These are phyloP conservation scores for Ulota crispa DNA, from an alignment of 225 moss, liverwort and hornwort genomes.

Conservation along the genomic window DNA sequence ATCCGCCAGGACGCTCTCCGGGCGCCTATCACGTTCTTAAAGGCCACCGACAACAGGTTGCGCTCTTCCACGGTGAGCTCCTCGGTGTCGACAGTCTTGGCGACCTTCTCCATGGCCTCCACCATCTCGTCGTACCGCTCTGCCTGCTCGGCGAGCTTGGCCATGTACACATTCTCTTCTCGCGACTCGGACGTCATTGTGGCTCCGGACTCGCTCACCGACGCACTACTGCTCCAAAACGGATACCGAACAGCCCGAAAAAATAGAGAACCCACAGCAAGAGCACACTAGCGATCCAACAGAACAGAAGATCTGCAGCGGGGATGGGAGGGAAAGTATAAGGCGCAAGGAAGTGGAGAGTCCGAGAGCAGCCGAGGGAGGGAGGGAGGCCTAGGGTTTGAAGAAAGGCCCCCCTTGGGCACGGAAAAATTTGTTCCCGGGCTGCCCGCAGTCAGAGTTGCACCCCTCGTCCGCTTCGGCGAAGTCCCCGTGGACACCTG, in stretches of 20 bases:
- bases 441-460: constrained; percentile 11
- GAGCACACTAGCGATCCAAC: neutral
- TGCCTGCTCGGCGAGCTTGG: constrained; percentile 60
- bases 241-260: neutral
- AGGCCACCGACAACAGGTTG: constrained; percentile 61
- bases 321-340: fast-evolving
- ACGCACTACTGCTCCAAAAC: neutral
- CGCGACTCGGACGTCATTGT: constrained; percentile 52
- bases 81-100: constrained; percentile 57
- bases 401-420: neutral
- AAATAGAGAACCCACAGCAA: too few species aligned
- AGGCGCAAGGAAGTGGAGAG: too few species aligned
- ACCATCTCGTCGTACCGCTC: constrained; percentile 69
- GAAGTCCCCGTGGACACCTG: neutral
- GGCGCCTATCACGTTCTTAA: constrained; percentile 61
- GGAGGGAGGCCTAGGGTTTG: constrained; percentile 27
- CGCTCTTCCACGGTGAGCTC: constrained; percentile 64
- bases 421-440: fast-evolving
- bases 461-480: neutral
- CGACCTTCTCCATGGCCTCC: constrained; percentile 69
- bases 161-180: constrained; percentile 61
- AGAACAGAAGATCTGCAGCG: neutral
- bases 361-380: fast-evolving
- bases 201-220: neutral
- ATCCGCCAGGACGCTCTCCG: constrained; percentile 59